Percentiles rank a stretch among this genome's conserved stretches.
Evolutionary conservation across 441 rosid species (phyloP).

Genomic region (Pelargonium cotyledonis): DNA sequence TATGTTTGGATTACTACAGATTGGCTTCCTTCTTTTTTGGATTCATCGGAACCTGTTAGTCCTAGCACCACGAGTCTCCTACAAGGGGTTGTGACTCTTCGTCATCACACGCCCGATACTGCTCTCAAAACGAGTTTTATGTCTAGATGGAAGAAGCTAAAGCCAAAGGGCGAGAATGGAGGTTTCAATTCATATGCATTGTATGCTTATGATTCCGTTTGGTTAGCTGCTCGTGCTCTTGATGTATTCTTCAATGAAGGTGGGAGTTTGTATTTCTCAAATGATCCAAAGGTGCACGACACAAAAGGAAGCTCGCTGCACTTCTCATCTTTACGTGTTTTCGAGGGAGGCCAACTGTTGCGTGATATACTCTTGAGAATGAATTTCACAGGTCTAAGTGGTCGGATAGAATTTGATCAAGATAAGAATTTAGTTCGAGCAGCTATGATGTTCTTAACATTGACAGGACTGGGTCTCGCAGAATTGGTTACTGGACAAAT

Average conservation of each 20-base stretch:
- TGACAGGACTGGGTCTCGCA: constrained; percentile 46
- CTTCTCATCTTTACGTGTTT: constrained; percentile 48
- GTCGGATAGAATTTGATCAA: constrained; percentile 48
- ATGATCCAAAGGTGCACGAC: constrained; percentile 44
- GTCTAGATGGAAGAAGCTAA: constrained; percentile 49
- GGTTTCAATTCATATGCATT: constrained; percentile 71
- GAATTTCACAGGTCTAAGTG: constrained; percentile 67
- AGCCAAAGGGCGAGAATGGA: constrained; percentile 22
- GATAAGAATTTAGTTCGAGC: constrained; percentile 58
- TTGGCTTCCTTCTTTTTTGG: constrained; percentile 80
- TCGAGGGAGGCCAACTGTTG: constrained; percentile 62
- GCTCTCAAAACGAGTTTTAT: constrained; percentile 40
- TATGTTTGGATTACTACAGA: constrained; percentile 95
- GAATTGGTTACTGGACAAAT: constrained; percentile 86
- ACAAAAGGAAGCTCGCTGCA: constrained; percentile 44
- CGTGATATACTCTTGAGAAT: constrained; percentile 45
- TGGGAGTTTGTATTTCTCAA: constrained; percentile 55
- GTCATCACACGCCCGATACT: constrained; percentile 71
- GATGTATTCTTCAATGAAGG: constrained; percentile 48
- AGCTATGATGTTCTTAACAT: constrained; percentile 76
- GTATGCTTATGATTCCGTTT: constrained; percentile 87
- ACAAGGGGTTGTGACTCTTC: constrained; percentile 83
- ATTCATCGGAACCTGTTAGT: constrained; percentile 42
- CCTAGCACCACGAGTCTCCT: constrained; percentile 46
- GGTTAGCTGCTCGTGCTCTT: constrained; percentile 83